Conservation (phyloP, 2,329 filamentous ascomycete species). For the Fusarium sp. region DNA sequence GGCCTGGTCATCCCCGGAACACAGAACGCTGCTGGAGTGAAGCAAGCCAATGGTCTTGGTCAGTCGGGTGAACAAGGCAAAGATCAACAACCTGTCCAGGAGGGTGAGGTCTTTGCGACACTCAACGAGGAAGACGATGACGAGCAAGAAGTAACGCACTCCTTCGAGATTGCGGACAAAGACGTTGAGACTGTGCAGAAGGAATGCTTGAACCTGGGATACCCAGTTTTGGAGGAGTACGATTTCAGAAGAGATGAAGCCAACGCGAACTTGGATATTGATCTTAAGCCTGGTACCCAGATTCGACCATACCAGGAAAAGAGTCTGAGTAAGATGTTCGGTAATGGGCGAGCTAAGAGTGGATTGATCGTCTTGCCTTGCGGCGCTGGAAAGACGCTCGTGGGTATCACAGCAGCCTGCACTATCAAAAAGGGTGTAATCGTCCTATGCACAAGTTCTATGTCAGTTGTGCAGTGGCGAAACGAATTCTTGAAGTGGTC, state of each 20-base stretch:
- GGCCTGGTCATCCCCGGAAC: conserved; percentile 94
- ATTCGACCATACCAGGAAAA: conserved; percentile 98
- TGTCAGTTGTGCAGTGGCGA: conserved; percentile 98
- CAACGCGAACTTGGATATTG: conserved; percentile 94
- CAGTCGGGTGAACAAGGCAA: conserved; percentile 57
- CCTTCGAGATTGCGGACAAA: conserved; percentile 88
- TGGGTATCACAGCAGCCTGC: conserved; percentile 97
- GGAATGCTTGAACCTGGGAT: conserved; percentile 86
- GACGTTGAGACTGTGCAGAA: conserved; percentile 90
- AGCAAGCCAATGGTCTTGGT: conserved; percentile 70
- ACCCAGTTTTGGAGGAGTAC: conserved; percentile 94
- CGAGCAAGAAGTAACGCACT: conserved; percentile 87
- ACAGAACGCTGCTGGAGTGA: conserved; percentile 89
- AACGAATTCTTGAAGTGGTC: conserved; percentile 99
- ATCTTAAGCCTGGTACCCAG: conserved; percentile 87
- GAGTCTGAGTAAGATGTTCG: conserved; percentile 98
- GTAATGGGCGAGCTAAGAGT: conserved; percentile 95
- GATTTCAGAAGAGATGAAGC: conserved; percentile 93
- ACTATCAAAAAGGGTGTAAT: conserved; percentile 98
- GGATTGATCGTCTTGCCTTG: conserved; percentile 98
- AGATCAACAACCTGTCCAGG: conserved; percentile 65
- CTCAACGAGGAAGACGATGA: conserved; percentile 90
- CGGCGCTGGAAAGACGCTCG: conserved; percentile 95
- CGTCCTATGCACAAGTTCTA: conserved; percentile 94
- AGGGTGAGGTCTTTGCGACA: conserved; percentile 78